phyloP scores from a whole-genome alignment of 257 asterid species.

The Fraxinus quadrangulata region DNA sequence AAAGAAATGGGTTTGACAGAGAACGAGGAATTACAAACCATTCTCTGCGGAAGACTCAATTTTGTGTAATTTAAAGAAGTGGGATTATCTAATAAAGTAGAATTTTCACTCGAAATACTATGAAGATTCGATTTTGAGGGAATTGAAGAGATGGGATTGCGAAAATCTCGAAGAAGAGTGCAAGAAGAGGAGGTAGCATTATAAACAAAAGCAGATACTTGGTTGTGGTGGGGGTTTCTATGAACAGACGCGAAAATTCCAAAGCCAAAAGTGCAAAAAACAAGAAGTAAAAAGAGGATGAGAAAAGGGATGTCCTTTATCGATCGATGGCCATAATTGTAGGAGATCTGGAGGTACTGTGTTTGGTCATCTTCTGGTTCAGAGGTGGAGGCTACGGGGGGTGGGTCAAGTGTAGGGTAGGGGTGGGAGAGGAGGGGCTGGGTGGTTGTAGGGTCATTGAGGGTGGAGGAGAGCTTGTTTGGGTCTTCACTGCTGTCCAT shows the following conservation, averaged over 20 bases:
- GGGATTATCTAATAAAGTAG: not conserved
- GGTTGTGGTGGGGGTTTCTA: slow-evolving; percentile 61
- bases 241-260: slow-evolving; percentile 83
- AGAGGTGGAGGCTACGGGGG: slow-evolving; percentile 52
- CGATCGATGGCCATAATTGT: slow-evolving; percentile 70
- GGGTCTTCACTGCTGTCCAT: slow-evolving; percentile 64
- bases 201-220: slow-evolving; percentile 54
- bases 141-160: slow-evolving; percentile 9
- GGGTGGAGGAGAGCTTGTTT: slow-evolving; percentile 49
- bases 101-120: not conserved
- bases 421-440: slow-evolving; percentile 55
- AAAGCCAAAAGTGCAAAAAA: slow-evolving; percentile 66
- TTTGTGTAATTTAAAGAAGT: slow-evolving; percentile 16
- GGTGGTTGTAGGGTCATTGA: slow-evolving; percentile 36
- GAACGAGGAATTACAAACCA: slow-evolving; percentile 11
- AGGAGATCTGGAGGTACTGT: slow-evolving; percentile 88
- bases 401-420: slow-evolving; percentile 36
- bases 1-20: not conserved
- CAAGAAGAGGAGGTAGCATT: slow-evolving; percentile 62
- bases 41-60: slow-evolving; percentile 5
- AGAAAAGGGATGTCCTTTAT: slow-evolving; percentile 72
- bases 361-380: slow-evolving; percentile 55
- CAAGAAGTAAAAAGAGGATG: slow-evolving; percentile 56
- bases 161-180: slow-evolving; percentile 36
- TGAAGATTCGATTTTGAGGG: slow-evolving; percentile 10